Conservation (phyloP, 1,284 basidiomycete genomes). For the Marasmius sp. region DNA sequence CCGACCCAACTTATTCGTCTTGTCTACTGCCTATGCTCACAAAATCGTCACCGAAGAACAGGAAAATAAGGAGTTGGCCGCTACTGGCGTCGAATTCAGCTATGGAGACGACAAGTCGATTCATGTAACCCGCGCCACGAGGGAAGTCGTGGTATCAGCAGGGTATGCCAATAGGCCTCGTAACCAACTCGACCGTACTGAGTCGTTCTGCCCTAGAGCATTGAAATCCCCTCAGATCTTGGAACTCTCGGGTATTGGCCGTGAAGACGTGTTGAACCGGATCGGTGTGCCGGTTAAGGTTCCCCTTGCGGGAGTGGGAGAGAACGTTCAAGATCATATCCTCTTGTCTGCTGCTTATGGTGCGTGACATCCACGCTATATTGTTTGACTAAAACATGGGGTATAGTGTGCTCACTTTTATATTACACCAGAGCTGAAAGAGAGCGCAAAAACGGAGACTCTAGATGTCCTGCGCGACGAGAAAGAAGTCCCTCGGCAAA, state of each 20-base stretch:
- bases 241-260: constrained; percentile 29
- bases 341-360: constrained; percentile 25
- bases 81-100: constrained; percentile 3
- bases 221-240: constrained; percentile 47
- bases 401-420: background rate
- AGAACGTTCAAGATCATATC: constrained; percentile 50
- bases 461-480: background rate
- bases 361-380: constrained; percentile 11
- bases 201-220: constrained; percentile 16
- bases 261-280: background rate
- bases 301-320: constrained; percentile 9
- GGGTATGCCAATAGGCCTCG: constrained; percentile 4
- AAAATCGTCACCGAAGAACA: constrained; percentile 5
- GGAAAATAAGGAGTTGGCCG: background rate
- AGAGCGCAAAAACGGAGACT: background rate
- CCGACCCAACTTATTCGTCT: constrained; percentile 15
- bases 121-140: background rate
- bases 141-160: constrained; percentile 2
- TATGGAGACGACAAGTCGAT: background rate
- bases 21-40: constrained; percentile 11
- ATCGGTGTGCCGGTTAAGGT: background rate
- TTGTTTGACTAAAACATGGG: background rate
- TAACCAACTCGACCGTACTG: background rate
- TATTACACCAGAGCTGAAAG: background rate
- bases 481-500: constrained; percentile 19